Evolutionary conservation across 805 yeast species (phyloP), one percentile per base, ranked within the genome.

Genomic region (Limtongia smithiae): DNA sequence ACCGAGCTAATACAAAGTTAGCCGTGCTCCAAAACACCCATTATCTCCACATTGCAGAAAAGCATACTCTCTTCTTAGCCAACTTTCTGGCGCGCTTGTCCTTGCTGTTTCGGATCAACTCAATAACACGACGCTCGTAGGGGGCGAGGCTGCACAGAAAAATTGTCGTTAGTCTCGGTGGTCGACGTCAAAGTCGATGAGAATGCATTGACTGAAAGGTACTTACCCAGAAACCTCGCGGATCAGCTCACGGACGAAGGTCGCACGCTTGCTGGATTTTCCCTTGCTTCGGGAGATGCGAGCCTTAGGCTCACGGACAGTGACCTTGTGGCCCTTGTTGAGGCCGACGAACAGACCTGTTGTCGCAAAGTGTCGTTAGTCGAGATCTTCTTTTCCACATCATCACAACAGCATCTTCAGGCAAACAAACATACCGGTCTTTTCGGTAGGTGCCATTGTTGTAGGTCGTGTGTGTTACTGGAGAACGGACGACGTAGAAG

Each of bases 21-120:
- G 41, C 18, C 41, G 24, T 8, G 5, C 7, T 20, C 22, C 21
- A 41, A 34, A 35, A 25, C 22, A 7, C 15, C 12, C 14, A 38
- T 9, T 12, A 47, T 12, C 15, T 24, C 8, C 4, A n/a, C n/a
- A 31, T 5, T 7, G 14, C 24, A 40, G 9, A 24, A 20, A 48
- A 50, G n/a, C 87, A 93, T 38, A 53, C 57, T 50, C 64, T 91
- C 95, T 87, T 93, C 93, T 93, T 93, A 65, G 97, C 97, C 73
- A 93, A 89, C 89, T 93, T 93, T 88, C 93, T 87, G 67, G 99
- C 98, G 82, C 97, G 93, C 95, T 93, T 93, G 81, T 93, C 99
- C 83, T 96, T 96, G 74, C 96, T 90, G 81, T 94, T 93, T 84
- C 98, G 93, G 85, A 93, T 82, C 79, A 93, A 83, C 81, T 93